Evolutionary conservation across 2,329 filamentous ascomycete genomes (phyloP).

Genomic region (Cryphonectria parasitica): DNA sequence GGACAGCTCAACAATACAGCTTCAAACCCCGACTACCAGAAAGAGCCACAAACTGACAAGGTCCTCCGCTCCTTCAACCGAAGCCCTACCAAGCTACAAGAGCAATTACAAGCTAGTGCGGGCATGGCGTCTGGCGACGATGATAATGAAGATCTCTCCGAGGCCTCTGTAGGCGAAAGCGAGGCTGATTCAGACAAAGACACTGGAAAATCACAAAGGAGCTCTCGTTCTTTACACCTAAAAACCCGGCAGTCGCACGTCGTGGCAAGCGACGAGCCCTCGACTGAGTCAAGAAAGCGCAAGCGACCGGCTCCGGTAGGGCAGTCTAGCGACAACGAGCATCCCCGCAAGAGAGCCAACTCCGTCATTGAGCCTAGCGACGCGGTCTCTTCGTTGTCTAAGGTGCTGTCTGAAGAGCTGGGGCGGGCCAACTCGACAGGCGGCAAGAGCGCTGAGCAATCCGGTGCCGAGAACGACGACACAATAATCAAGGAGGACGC

Average conservation of each 20-base stretch:
- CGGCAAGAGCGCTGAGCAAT: conserved; percentile 44
- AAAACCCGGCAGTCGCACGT: conserved; percentile 29
- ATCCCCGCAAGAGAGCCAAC: conserved; percentile 57
- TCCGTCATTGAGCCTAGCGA: conserved; percentile 47
- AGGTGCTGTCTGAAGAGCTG: conserved; percentile 43
- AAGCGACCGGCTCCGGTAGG: conserved; percentile 54
- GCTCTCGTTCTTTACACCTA: conserved; percentile 30
- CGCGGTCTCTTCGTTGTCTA: conserved; percentile 40
- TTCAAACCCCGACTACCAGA: conserved; percentile 9
- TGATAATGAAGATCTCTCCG: conserved; percentile 46
- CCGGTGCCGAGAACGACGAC: conserved; percentile 52
- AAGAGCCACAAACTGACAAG: conserved; percentile 55
- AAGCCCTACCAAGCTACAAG: conserved; percentile 78
- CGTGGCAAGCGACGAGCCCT: conserved; percentile 38
- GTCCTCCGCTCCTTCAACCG: conserved; percentile 57
- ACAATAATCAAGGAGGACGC: conserved; percentile 42
- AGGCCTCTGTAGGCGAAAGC: conserved; percentile 45
- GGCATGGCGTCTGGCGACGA: conserved; percentile 44
- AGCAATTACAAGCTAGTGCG: conserved; percentile 43
- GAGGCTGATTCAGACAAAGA: conserved; percentile 42
- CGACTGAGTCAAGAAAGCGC: conserved; percentile 50
- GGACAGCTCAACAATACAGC: conserved; percentile 11
- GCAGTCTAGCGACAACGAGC: conserved; percentile 51
- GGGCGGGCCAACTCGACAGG: conserved; percentile 39
- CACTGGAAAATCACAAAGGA: conserved; percentile 34